Base-by-base conservation (phyloP, 192 early-diverging fungal genomes). In the Linnemannia elongata region DNA sequence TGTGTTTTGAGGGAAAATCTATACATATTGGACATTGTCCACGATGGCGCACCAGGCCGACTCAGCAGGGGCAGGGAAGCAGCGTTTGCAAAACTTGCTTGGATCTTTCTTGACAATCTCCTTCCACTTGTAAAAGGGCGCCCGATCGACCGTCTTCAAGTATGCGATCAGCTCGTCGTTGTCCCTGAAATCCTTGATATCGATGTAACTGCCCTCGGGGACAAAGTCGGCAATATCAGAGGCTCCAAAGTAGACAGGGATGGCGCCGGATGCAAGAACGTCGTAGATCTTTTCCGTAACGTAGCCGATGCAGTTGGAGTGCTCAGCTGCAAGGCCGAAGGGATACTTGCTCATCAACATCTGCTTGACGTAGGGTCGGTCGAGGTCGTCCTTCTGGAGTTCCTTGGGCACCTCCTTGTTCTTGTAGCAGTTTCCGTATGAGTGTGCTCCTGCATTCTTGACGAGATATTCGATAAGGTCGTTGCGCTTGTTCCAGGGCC, bases 261-360 rank as follows among this genome's bases (percentile, higher is more conserved):
- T 89, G 18, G 80, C 79, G 7, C 82, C 83, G 42, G 66, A 60
- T 24, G 60, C 27, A 12, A 85, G 18, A 7, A 73, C 78, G 63
- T 89, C 68, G 55, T 89, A 89, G 41, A 89, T 79, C 57, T 88
- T 89, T 33, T 89, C 88, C 38, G 83, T 89, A 27, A 89, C 80
- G 33, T 89, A 89, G 47, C 82, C 78, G 1, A 75, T n/a, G 49
- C 83, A 85, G 60, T 79, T 89, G 17, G 79, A 89, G 74, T 89
- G 85, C 45, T 89, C 83, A 33, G 63, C 75, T 30, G 52, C 78
- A 6, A 85, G 44, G 3, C 75, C 72, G 73, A 84, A 89, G 30
- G 82, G 78, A 69, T 81, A 79, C 10, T 24, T 33, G 7, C 7
- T 22, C 18, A 89, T 60, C 15, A 85, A 44, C 39, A 72, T 76